These are phyloP conservation scores for Colletotrichum sp. DNA, from an alignment of 2,329 filamentous ascomycete genomes.

Conservation along the genomic window DNA sequence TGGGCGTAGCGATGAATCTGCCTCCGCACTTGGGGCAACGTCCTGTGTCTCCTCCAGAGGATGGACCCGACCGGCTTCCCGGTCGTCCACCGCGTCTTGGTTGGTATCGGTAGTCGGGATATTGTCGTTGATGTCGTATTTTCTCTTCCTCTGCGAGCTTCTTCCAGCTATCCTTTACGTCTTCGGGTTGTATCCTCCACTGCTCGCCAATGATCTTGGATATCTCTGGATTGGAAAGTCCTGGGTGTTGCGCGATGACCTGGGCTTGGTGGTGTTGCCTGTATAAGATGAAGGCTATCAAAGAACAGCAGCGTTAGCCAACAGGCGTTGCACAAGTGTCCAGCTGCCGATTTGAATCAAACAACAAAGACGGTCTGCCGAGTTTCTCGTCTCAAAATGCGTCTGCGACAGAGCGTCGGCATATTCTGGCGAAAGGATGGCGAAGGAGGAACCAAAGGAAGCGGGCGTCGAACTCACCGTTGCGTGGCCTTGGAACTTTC, in stretches of 20 bases:
- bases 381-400: background rate
- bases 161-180: slow-evolving; percentile 87
- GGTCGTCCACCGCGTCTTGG: slow-evolving; percentile 69
- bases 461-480: slow-evolving; percentile 50
- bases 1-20: slow-evolving; percentile 66
- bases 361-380: slow-evolving; percentile 9
- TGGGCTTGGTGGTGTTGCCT: slow-evolving; percentile 88
- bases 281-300: slow-evolving; percentile 92
- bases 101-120: slow-evolving; percentile 94
- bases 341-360: slow-evolving; percentile 3
- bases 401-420: background rate
- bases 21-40: slow-evolving; percentile 77
- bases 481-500: slow-evolving; percentile 63
- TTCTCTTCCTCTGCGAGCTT: slow-evolving; percentile 92
- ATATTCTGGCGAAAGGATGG: slow-evolving; percentile 13
- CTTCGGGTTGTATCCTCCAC: slow-evolving; percentile 80
- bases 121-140: slow-evolving; percentile 83
- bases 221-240: slow-evolving; percentile 91
- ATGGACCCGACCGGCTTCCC: slow-evolving; percentile 34
- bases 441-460: slow-evolving; percentile 2
- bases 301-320: slow-evolving; percentile 33
- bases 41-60: slow-evolving; percentile 53
- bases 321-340: slow-evolving; percentile 2
- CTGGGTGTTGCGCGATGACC: slow-evolving; percentile 83
- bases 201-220: slow-evolving; percentile 96